Evolutionary conservation across 2,329 filamentous ascomycete species (phyloP), one percentile per base, ranked within the genome.

Genomic region (Pyrenophora seminiperda): DNA sequence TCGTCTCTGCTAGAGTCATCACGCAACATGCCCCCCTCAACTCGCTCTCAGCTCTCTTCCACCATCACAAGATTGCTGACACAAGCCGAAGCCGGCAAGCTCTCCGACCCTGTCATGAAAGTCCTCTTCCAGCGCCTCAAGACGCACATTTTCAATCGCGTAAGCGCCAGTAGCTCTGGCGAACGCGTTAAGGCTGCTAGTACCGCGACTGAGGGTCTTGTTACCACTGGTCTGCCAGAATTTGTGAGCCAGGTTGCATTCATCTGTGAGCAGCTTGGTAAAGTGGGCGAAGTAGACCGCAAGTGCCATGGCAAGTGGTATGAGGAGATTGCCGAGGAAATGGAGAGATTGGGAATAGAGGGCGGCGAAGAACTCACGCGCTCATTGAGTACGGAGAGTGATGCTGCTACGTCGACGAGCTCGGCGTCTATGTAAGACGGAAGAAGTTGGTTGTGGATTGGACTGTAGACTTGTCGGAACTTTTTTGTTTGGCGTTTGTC

Each of bases 141-240:
- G 48, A 80, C 80, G 5, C 87, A 91, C 65, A 80, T 91, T 4
- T 77, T 88, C 18, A 78, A 78, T 2, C 80, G 88, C 14, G 74
- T 91, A 22, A 80, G 82, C 33, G 85, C 88, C 4, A 82, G 79
- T 18, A 88, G 85, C 43, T 83, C 85, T 4, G 86, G 81, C 41
- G 89, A 91, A 65, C 85, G 88, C 62, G 84, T 89, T 49, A 83
- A 84, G 61, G 86, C 84, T 10, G 85, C 86, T 0, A 88, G 83
- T 60, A 84, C 80, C 0, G 87, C 87, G 0, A 83, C 83, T 9
- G 88, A 91, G 70, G 85, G 83, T 50, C 78, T 92, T 6, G 86
- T 87, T 0, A 80, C 81, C 2, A 79, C 88, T 14, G 89, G 89
- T 0, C 73, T 92, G 48, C 85, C 85, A 0, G 89, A 92, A 71